phyloP scores from a whole-genome alignment of 2,329 filamentous ascomycete genomes.

The Colletotrichum incanum region DNA sequence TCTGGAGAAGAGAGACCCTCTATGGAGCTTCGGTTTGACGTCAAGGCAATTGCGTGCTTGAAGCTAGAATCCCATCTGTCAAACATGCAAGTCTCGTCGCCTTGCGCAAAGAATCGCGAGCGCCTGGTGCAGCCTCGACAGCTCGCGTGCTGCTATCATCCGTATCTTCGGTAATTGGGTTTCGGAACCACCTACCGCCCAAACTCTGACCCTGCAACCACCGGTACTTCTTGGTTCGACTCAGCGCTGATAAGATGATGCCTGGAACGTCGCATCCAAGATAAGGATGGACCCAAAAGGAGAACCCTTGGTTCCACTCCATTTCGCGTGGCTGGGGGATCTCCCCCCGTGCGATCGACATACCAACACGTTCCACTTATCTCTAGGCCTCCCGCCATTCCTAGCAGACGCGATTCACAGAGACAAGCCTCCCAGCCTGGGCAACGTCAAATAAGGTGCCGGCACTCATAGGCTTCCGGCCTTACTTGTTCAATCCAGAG shows the following conservation, averaged over 20 bases:
- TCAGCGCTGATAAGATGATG: slow-evolving; percentile 24
- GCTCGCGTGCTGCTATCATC: slow-evolving; percentile 15
- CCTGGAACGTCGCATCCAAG: slow-evolving; percentile 20
- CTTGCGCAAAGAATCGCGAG: neutral
- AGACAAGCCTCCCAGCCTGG: neutral
- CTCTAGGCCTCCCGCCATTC: slow-evolving; percentile 1
- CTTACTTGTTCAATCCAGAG: neutral
- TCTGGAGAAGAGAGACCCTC: slow-evolving; percentile 11
- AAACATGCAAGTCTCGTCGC: neutral
- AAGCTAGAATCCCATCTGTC: neutral
- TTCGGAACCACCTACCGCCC: slow-evolving; percentile 1
- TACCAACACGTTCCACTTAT: slow-evolving; percentile 26
- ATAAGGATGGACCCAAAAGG: slow-evolving; percentile 19
- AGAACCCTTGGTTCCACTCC: slow-evolving; percentile 25
- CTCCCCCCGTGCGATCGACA: slow-evolving; percentile 12
- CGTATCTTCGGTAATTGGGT: neutral
- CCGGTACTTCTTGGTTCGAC: slow-evolving; percentile 6
- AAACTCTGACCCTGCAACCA: slow-evolving; percentile 19
- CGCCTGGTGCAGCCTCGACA: neutral
- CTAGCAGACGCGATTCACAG: neutral
- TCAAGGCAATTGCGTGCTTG: slow-evolving; percentile 10
- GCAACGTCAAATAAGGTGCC: neutral
- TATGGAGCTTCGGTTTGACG: slow-evolving; percentile 6
- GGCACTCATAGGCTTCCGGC: neutral
- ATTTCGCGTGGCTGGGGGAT: slow-evolving; percentile 28